These are phyloP conservation scores for Coniochaeta ligniaria DNA, from an alignment of 2,329 filamentous ascomycete species.

Conservation along the genomic window DNA sequence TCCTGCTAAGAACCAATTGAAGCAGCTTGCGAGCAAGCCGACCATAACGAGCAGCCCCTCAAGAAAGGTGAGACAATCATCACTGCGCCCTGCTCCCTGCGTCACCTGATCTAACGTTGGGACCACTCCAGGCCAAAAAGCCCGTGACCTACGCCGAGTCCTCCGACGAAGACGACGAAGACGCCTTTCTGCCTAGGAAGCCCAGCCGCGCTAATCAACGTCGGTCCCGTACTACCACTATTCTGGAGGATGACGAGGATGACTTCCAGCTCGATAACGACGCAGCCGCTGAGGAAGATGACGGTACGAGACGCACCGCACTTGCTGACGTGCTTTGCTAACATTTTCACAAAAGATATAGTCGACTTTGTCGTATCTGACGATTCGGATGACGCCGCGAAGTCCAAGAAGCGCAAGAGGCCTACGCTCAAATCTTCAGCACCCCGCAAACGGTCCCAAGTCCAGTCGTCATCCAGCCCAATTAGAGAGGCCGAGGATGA, in stretches of 20 bases:
- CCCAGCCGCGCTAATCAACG: conserved; percentile 29
- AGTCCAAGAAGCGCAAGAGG: conserved; percentile 72
- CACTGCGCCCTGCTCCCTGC: background rate
- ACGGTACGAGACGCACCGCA: conserved; percentile 35
- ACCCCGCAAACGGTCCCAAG: conserved; percentile 56
- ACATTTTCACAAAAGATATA: conserved; percentile 51
- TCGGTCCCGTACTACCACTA: conserved; percentile 48
- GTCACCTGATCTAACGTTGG: background rate
- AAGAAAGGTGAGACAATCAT: conserved; percentile 68
- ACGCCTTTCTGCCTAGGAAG: conserved; percentile 49
- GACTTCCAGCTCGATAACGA: conserved; percentile 57
- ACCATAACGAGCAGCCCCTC: conserved; percentile 62
- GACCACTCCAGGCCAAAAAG: conserved; percentile 37
- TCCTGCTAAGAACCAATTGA: conserved; percentile 30
- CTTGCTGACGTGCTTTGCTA: conserved; percentile 3
- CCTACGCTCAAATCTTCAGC: conserved; percentile 37
- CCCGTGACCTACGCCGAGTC: conserved; percentile 78
- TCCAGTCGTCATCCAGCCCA: conserved; percentile 30
- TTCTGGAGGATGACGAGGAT: conserved; percentile 66
- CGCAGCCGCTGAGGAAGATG: conserved; percentile 54
- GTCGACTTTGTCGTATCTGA: conserved; percentile 85
- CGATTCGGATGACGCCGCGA: conserved; percentile 64
- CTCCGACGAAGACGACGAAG: conserved; percentile 72
- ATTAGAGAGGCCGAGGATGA: conserved; percentile 42
- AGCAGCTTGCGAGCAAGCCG: conserved; percentile 35